Base-by-base conservation (phyloP, 2,329 filamentous ascomycete genomes). In the Phialophora macrospora region DNA sequence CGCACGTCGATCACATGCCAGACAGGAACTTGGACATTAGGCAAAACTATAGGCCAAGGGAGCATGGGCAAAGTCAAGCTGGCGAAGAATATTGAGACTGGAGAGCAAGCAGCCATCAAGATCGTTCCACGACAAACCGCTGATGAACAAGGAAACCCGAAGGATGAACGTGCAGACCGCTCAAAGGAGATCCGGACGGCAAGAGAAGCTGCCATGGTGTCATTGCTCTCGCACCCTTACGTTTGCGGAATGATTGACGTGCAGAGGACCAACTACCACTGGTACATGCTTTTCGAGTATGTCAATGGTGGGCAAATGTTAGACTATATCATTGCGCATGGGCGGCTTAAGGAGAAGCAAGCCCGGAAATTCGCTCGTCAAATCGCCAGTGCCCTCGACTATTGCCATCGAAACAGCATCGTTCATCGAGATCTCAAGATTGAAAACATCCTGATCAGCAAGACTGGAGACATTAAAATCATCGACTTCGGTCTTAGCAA, bases 241-340 rank as follows among this genome's bases (percentile, higher is more conserved):
- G 96, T 99, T 65, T 98, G 95, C 77, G 93, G 91, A 65, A 91
- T 99, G 85, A 88, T 93, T 71, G 95, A 99, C 80, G 93, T 97
- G 28, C 90, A 98, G 63, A 90, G 93, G 64, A 98, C 95, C 58
- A 94, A 95, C 74, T 95, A 97, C 77, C 95, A 99, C 79, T 99
- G 95, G 95, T 99, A 99, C 80, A 99, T 99, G 95, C 88, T 99
- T 59, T 99, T 97, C 75, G 95, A 99, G 80, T 97, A 95, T 77
- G 95, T 99, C 78, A 97, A 99, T 75, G 95, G 95, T 55, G 95
- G 95, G 20, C 95, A 99, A 80, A 98, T 99, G 95, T 88, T 99
- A 68, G 95, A 99, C 81, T 99, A 98, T 80, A 99, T 99, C 77
- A 99, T 99, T 76, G 97, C 93, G 3, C 95, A 99, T 75, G 95